phyloP scores from a whole-genome alignment of 805 yeast species.

The Schizosaccharomyces cryophilus region DNA sequence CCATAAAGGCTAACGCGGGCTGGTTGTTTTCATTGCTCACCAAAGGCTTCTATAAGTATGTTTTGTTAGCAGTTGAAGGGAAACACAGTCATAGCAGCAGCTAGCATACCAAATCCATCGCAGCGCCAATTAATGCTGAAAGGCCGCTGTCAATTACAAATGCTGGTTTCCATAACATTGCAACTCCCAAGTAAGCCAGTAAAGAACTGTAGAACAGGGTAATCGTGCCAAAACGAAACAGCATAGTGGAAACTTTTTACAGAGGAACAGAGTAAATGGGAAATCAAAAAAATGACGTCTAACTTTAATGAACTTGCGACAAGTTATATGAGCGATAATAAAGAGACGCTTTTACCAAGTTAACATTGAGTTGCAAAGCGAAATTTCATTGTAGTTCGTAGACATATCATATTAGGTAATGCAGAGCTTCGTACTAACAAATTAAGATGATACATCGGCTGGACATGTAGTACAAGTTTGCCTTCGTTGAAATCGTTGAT shows the following conservation, averaged over 20 bases:
- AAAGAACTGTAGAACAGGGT: neutral
- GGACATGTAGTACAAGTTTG: no score
- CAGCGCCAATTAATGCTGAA: neutral
- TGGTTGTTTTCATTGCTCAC: neutral
- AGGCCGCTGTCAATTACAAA: neutral
- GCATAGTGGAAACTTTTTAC: neutral
- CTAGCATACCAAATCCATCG: neutral
- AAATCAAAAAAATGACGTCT: no score
- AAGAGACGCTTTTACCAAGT: no score
- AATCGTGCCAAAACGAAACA: neutral
- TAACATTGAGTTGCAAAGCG: no score
- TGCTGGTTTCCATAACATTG: neutral
- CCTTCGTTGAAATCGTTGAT: no score
- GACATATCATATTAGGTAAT: no score
- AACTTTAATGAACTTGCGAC: no score
- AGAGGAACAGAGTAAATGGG: no score
- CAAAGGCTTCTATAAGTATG: neutral
- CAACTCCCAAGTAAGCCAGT: neutral
- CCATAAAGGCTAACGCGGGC: neutral
- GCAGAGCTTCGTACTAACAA: no score
- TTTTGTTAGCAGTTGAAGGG: neutral
- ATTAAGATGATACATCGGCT: no score
- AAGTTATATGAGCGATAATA: no score
- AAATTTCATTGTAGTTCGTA: no score
- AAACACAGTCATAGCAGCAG: neutral